Evolutionary conservation across 1,139 yeast species (phyloP), one percentile per base, ranked within the genome.

Genomic region (Taphrina sp.): DNA sequence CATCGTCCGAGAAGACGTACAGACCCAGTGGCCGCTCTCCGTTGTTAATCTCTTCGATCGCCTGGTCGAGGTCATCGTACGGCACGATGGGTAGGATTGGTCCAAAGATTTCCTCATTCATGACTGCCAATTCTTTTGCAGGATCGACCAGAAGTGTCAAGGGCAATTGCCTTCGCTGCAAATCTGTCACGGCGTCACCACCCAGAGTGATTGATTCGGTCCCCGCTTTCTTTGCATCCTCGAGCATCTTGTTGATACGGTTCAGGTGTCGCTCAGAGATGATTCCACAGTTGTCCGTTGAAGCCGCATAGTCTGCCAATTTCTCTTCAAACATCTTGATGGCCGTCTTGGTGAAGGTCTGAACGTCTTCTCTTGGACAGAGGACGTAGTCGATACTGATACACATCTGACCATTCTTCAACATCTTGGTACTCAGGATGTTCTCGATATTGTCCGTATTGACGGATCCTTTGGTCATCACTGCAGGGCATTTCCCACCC

Each of bases 21-120:
- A 82, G 74, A 0, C 95, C 95, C 67, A 90, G 77, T 10, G 97
- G 97, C 10, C 90, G 83, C 68, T 88, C 95, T 66, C 82, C 86
- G 17, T 67, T 64, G 20, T 73, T 69, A 19, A 87, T 78, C 3
- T 76, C 65, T 7, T 68, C 70, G 35, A 86, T 71, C 0, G 81
- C 82, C 4, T 70, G 72, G 2, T 65, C 64, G 58, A 87, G 73
- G 57, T 77, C 70, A 1, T 70, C 64, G 67, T 80, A 85, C 44
- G 76, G 70, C 43, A 90, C 61, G 36, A 90, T 73, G 17, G 97
- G 96, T 62, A 90, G 73, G 5, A 90, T 72, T 4, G 97, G 96
- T 1, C 94, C 95, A 70, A 90, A 90, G 24, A 85, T 70, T 69
- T 90, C 97, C 46, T 76, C 80, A 61, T 75, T 14, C 26, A 34